Evolutionary conservation across 257 asterid species (phyloP).

Genomic region (Coffea canephora): DNA sequence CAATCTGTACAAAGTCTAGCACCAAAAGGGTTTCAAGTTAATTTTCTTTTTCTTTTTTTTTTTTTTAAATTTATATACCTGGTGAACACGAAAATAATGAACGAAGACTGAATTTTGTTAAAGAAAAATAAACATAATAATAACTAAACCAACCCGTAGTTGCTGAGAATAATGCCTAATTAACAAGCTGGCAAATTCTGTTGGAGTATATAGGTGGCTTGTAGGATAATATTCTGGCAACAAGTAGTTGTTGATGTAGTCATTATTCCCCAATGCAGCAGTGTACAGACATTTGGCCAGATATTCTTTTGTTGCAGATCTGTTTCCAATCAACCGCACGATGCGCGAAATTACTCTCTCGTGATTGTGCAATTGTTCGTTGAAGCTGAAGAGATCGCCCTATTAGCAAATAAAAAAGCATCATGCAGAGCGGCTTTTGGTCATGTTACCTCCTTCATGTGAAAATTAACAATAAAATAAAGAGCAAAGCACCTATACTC

Average conservation of each 20-base stretch:
- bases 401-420: not conserved
- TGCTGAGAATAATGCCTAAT: conserved; percentile 17
- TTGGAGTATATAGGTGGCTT: conserved; percentile 19
- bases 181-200: conserved; percentile 12
- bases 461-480: not conserved
- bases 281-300: conserved; percentile 57
- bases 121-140: too few relatives aligned
- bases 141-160: conserved; percentile 11
- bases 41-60: too few relatives aligned
- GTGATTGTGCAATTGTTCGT: conserved; percentile 23
- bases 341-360: conserved; percentile 2
- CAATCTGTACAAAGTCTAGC: conserved; percentile 36
- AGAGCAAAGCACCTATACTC: too few relatives aligned
- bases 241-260: conserved; percentile 64
- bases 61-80: too few relatives aligned
- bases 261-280: conserved; percentile 52
- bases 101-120: not conserved
- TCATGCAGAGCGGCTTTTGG: not conserved
- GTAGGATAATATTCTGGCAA: conserved; percentile 46
- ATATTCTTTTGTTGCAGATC: conserved; percentile 25
- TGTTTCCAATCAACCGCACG: conserved; percentile 28
- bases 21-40: too few relatives aligned
- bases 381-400: conserved; percentile 28
- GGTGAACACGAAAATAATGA: too few relatives aligned
- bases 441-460: too few relatives aligned